phyloP scores from a whole-genome alignment of 257 asterid species.

The Penstemon barbatus region DNA sequence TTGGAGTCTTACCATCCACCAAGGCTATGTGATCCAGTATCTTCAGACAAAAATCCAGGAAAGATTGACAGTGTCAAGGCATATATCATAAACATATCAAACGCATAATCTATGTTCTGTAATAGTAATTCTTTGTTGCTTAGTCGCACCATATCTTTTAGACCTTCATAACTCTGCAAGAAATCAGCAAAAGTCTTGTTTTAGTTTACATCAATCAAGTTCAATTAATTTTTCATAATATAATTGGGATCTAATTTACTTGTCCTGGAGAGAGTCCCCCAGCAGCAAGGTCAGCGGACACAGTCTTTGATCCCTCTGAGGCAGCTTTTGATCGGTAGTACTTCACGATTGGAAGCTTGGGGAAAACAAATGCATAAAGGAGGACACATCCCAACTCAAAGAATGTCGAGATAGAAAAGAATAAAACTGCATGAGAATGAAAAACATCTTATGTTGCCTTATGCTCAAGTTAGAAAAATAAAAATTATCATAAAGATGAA shows the following conservation, averaged over 20 bases:
- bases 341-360: constrained; percentile 45
- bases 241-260: constrained; percentile 8
- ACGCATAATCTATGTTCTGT: constrained; percentile 43
- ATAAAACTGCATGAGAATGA: constrained; percentile 37
- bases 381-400: constrained; percentile 48
- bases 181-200: not conserved
- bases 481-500: not conserved
- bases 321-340: constrained; percentile 47
- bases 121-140: constrained; percentile 39
- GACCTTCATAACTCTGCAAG: constrained; percentile 28
- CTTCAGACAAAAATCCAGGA: constrained; percentile 48
- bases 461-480: too few species aligned
- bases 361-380: constrained; percentile 42
- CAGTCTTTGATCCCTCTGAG: constrained; percentile 50
- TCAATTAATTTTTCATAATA: not conserved
- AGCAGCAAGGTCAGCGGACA: constrained; percentile 43
- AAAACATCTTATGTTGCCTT: not conserved
- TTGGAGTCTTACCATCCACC: constrained; percentile 40
- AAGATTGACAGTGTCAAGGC: constrained; percentile 42
- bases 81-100: constrained; percentile 42
- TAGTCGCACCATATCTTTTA: constrained; percentile 31
- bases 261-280: constrained; percentile 31
- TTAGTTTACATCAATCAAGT: not conserved
- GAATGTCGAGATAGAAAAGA: constrained; percentile 36
- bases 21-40: constrained; percentile 46